Conservation (phyloP, 768 basidiomycete genomes). For the Phlebiopsis gigantea region DNA sequence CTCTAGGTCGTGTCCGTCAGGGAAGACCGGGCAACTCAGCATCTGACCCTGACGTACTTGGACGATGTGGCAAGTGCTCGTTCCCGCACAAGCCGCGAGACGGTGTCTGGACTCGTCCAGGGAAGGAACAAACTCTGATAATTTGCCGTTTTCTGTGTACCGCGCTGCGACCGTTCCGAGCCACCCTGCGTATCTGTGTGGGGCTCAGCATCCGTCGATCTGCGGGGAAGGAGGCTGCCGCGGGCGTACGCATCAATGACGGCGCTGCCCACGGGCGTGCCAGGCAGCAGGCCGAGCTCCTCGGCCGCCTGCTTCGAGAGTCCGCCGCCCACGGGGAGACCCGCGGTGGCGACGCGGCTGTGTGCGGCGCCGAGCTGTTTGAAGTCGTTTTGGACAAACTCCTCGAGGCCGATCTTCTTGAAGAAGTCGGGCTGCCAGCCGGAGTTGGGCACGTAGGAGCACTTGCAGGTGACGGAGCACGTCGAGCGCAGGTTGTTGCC, state of each 20-base stretch:
- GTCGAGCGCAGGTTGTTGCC: constrained; percentile 64
- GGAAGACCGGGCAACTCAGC: not conserved
- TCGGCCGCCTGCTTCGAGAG: constrained; percentile 73
- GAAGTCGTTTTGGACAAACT: constrained; percentile 65
- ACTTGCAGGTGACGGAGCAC: constrained; percentile 96
- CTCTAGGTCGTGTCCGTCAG: constrained; percentile 40
- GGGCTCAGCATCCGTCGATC: not conserved
- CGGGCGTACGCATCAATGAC: constrained; percentile 85
- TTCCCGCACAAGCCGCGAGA: constrained; percentile 91
- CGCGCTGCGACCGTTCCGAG: constrained; percentile 90
- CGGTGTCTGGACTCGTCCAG: constrained; percentile 76
- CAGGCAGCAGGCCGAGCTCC: constrained; percentile 79
- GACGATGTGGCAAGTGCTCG: constrained; percentile 93
- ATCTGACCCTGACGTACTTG: constrained; percentile 47
- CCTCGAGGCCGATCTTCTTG: constrained; percentile 70
- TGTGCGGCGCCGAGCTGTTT: constrained; percentile 67
- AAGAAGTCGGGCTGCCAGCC: constrained; percentile 95
- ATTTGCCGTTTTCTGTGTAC: constrained; percentile 42
- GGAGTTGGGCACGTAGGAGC: constrained; percentile 77
- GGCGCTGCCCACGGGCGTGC: constrained; percentile 90
- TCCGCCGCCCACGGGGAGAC: constrained; percentile 80
- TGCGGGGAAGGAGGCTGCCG: not conserved
- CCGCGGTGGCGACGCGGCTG: constrained; percentile 69
- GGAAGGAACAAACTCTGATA: constrained; percentile 49
- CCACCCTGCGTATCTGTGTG: constrained; percentile 85